Evolutionary conservation across 2,329 filamentous ascomycete species (phyloP).

Genomic region (Talaromyces islandicus): DNA sequence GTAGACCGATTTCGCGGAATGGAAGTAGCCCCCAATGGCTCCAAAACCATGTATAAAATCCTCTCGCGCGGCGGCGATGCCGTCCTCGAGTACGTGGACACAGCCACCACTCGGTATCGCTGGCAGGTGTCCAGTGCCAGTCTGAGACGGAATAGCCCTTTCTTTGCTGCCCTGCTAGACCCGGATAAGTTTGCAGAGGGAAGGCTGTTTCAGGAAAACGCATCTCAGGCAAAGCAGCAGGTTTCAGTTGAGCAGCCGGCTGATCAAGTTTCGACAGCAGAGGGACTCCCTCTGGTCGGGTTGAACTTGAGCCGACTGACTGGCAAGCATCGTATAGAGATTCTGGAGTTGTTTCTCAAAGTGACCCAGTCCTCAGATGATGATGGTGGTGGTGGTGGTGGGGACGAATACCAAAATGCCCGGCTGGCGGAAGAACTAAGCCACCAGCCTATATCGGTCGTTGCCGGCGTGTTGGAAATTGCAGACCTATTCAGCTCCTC

Average conservation of each 20-base stretch:
- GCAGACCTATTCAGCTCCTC: slow-evolving; percentile 31
- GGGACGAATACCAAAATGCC: slow-evolving; percentile 12
- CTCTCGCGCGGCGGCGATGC: slow-evolving; percentile 29
- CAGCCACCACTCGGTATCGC: slow-evolving; percentile 13
- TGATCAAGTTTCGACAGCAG: not conserved
- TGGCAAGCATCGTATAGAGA: slow-evolving; percentile 23
- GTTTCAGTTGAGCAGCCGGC: not conserved
- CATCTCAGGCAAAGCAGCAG: slow-evolving; percentile 6
- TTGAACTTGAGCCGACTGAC: slow-evolving; percentile 22
- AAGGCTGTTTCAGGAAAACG: slow-evolving; percentile 24
- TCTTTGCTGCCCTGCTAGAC: slow-evolving; percentile 36
- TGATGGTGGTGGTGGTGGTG: slow-evolving; percentile 13
- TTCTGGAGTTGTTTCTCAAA: slow-evolving; percentile 28
- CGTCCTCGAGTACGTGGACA: slow-evolving; percentile 26
- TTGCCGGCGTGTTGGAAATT: slow-evolving; percentile 27
- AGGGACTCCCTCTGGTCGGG: slow-evolving; percentile 21
- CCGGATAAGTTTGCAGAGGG: slow-evolving; percentile 39
- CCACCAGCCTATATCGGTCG: slow-evolving; percentile 21
- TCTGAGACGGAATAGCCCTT: slow-evolving; percentile 29
- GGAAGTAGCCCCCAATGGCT: slow-evolving; percentile 4
- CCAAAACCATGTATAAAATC: slow-evolving; percentile 10
- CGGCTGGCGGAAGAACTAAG: slow-evolving; percentile 21
- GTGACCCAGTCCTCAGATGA: slow-evolving; percentile 22
- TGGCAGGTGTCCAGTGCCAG: slow-evolving; percentile 30
- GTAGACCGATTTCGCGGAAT: not conserved